Evolutionary conservation across 306 rosid species (phyloP).

Genomic region (Psophocarpus tetragonolobus): DNA sequence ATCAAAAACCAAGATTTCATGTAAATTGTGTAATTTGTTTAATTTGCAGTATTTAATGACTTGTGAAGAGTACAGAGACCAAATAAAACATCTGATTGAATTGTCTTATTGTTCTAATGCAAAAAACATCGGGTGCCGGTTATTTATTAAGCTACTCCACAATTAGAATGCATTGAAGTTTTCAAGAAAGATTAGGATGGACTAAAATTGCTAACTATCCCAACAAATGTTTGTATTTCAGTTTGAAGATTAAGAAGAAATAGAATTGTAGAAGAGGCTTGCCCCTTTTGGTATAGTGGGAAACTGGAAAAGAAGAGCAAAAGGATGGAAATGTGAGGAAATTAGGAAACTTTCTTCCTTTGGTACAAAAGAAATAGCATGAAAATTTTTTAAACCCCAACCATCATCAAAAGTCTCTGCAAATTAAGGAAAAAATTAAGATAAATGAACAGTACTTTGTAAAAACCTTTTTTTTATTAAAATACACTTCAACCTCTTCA

Average conservation of each 20-base stretch:
- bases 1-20: neutral
- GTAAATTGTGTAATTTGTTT: neutral
- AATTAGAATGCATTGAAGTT: neutral
- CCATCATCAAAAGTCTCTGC: no score
- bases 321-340: no score
- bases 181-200: neutral
- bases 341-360: no score
- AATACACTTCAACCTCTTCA: neutral
- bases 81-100: neutral
- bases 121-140: neutral
- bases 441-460: no score
- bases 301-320: no score
- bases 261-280: neutral
- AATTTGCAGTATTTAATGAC: neutral
- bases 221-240: neutral
- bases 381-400: no score
- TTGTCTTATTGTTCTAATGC: neutral
- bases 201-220: neutral
- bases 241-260: neutral
- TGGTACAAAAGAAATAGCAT: no score
- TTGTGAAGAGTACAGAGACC: neutral
- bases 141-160: neutral
- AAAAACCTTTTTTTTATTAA: neutral
- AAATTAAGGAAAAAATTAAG: no score
- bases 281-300: neutral